phyloP scores from a whole-genome alignment of 176 grass and related monocot genomes.

The Phoenix roebelenii region DNA sequence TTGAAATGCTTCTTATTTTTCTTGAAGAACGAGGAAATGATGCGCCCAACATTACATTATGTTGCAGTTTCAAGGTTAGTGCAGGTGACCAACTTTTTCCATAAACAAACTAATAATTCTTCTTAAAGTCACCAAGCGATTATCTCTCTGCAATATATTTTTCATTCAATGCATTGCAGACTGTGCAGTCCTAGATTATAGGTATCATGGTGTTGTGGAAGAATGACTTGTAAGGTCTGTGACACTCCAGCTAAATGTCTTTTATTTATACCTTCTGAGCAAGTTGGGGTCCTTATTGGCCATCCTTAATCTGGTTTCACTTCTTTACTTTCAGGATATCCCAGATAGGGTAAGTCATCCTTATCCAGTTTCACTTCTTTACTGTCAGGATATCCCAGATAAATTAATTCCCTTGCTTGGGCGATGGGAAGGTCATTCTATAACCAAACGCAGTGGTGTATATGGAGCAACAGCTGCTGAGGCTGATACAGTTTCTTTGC shows the following conservation, averaged over 20 bases:
- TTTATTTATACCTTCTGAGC: too few species aligned
- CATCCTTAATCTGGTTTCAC: background rate
- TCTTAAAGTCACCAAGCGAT: background rate
- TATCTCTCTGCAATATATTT: too few species aligned
- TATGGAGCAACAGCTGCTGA: conserved; percentile 73
- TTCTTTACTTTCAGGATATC: background rate
- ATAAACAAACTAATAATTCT: background rate
- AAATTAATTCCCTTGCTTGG: conserved; percentile 58
- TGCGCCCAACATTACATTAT: conserved; percentile 20
- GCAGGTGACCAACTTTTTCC: background rate
- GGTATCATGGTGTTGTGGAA: too few species aligned
- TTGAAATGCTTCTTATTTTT: conserved; percentile 82
- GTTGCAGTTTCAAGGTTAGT: conserved; percentile 27
- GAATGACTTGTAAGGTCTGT: too few species aligned
- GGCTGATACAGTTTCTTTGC: conserved; percentile 48
- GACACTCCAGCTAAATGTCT: too few species aligned
- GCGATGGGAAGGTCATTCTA: conserved; percentile 75
- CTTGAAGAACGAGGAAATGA: conserved; percentile 50
- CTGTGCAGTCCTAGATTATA: too few species aligned
- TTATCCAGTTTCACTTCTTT: background rate
- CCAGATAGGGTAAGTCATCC: conserved; percentile 2
- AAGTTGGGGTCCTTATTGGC: too few species aligned
- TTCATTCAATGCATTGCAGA: too few species aligned
- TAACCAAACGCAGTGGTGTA: conserved; percentile 81
- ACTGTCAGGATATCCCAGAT: conserved; percentile 4